Base-by-base conservation (phyloP, 805 yeast species). In the Millerozyma acaciae region DNA sequence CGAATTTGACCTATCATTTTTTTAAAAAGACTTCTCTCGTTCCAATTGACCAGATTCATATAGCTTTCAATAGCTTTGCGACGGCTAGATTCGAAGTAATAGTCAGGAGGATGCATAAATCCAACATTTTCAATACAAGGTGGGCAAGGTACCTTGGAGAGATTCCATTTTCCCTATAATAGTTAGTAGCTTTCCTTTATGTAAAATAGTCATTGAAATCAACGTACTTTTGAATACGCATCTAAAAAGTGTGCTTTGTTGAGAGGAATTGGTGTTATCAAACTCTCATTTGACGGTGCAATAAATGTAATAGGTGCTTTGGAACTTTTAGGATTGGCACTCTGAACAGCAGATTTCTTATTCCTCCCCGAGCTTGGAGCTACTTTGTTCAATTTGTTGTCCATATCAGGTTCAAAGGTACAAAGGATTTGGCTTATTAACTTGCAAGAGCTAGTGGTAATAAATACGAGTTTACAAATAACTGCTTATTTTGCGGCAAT, bases 31-130 rank as follows among this genome's bases (percentile, higher is more conserved):
- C 40, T 39, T 19, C 56, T 37, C 9, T 48, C 45, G 24, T 65
- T 63, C 86, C 86, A 80, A 35, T 75, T 77, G 2, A 62, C 64
- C 18, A 58, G 47, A 16, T 59, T 51, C 16, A 51, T 38, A 33
- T 67, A 70, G 16, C 49, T 34, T 14, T 62, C 66, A 1, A 76
- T 79, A 0, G 64, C 60, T 32, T 60, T 63, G 14, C 63, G 48
- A 32, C 85, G 57, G 8, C 53, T 40, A 1, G 54, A 43, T 44
- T 82, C 88, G 28, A 68, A 55, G 43, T 68, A 68, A 28, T 75
- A 63, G 15, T 69, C 76, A 0, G 90, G 90, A 0, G 89, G 78
- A 18, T 67, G 62, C 59, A 80, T 61, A 33, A 76, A 57, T 2
- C 75, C 75, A 4, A 56, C 51, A 15, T 40, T 40, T 14, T 60